Percentiles rank a stretch among this genome's conserved stretches.
These are phyloP conservation scores for Mycena crocata DNA, from an alignment of 768 basidiomycete species.

Conservation along the genomic window DNA sequence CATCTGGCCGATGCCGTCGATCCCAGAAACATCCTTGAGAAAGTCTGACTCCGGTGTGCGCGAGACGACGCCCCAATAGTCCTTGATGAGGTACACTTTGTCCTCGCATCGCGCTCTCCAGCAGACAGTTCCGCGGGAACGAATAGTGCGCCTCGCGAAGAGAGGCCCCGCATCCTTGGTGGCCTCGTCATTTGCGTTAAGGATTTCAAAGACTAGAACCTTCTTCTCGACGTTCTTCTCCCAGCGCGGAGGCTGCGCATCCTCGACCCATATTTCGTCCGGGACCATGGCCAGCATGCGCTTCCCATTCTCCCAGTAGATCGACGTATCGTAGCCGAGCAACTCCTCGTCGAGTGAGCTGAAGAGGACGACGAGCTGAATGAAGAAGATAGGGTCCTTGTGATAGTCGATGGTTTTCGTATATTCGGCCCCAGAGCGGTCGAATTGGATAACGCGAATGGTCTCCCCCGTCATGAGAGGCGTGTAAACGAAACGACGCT, in stretches of 20 bases:
- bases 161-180: no score
- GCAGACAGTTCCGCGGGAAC: constrained; percentile 38
- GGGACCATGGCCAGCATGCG: constrained; percentile 18
- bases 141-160: constrained; percentile 32
- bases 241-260: neutral
- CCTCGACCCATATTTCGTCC: neutral
- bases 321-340: constrained; percentile 38
- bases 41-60: constrained; percentile 23
- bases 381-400: constrained; percentile 27
- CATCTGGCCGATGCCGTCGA: constrained; percentile 36
- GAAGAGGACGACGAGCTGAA: constrained; percentile 37
- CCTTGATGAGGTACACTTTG: constrained; percentile 33
- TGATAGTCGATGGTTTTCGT: constrained; percentile 35
- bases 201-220: constrained; percentile 1
- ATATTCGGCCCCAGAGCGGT: constrained; percentile 34
- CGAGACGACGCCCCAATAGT: constrained; percentile 33
- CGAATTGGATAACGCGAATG: constrained; percentile 34
- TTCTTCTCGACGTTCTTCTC: neutral
- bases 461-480: constrained; percentile 30
- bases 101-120: constrained; percentile 32
- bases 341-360: constrained; percentile 26
- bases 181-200: no score
- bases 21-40: constrained; percentile 22
- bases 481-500: constrained; percentile 36
- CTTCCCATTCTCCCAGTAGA: constrained; percentile 31